Evolutionary conservation across 2,329 filamentous ascomycete species (phyloP), one percentile per base, ranked within the genome.

Genomic region (Celoporthe dispersa): DNA sequence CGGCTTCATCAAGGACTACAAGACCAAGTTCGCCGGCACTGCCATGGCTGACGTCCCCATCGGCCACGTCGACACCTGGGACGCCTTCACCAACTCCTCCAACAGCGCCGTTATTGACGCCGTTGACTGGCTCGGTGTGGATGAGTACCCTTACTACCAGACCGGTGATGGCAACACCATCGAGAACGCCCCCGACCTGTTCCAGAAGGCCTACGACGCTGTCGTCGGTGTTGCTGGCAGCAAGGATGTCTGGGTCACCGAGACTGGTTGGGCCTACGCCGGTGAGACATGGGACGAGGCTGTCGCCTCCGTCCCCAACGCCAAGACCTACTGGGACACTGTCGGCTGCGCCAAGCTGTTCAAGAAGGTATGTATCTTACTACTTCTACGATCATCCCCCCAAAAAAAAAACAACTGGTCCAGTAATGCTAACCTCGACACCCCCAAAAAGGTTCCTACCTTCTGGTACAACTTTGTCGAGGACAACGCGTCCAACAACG

Each of bases 31-130:
- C 76, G 77, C 86, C 37, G 87, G 87, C 71, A 94, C 92, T 19
- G 77, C 82, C 64, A 82, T 92, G 33, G 81, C 85, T 51, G 81
- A 81, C 41, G 86, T 84, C 65, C 84, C 88, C 28, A 84, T 97
- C 71, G 94, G 94, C 66, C 94, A 97, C 81, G 94, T 97, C 78
- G 94, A 97, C 78, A 97, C 94, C 66, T 97, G 93, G 93, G 94
- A 91, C 48, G 88, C 88, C 66, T 94, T 89, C 85, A 88, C 89
- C 78, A 94, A 97, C 80, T 80, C 81, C 66, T 88, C 90, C 77
- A 97, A 95, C 86, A 80, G 81, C 64, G 88, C 85, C 57, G 89
- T 97, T 70, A 89, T 93, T 70, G 84, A 90, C 12, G 88, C 87
- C 55, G 82, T 86, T 72, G 94, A 97, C 84, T 97, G 90, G 86